These are phyloP conservation scores for Dissophora ornata DNA, from an alignment of 192 early-diverging fungal species.

Conservation along the genomic window DNA sequence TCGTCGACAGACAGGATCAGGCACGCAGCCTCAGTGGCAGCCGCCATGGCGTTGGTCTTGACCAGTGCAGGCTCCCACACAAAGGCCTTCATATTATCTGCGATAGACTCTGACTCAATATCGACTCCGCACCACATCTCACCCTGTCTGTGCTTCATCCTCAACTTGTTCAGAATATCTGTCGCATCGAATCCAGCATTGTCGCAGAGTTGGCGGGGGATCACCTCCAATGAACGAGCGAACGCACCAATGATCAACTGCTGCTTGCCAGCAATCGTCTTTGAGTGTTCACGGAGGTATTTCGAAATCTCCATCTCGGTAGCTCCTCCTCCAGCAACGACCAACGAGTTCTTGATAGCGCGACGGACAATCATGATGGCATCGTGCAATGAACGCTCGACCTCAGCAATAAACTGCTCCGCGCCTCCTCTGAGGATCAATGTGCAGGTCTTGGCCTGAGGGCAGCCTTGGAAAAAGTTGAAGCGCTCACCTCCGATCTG, in stretches of 20 bases:
- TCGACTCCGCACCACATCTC: conserved; percentile 93
- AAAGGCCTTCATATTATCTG: conserved; percentile 92
- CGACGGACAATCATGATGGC: conserved; percentile 99
- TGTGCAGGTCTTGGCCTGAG: conserved; percentile 94
- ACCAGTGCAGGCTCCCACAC: conserved; percentile 99
- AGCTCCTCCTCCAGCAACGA: conserved; percentile 98
- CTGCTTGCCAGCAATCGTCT: conserved; percentile 98
- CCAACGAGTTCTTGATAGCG: conserved; percentile 94
- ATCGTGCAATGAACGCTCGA: conserved; percentile 97
- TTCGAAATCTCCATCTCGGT: conserved; percentile 98
- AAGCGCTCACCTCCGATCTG: conserved; percentile 97
- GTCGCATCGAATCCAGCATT: conserved; percentile 99
- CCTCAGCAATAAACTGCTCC: conserved; percentile 99
- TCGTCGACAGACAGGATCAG: conserved; percentile 97
- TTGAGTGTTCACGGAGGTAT: conserved; percentile 91
- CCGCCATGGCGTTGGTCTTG: conserved; percentile 95
- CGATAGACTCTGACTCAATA: conserved; percentile 86
- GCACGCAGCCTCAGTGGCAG: conserved; percentile 96
- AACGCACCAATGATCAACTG: conserved; percentile 96
- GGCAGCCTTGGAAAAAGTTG: conserved; percentile 96
- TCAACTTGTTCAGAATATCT: conserved; percentile 96
- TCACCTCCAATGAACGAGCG: conserved; percentile 95
- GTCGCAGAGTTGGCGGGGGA: conserved; percentile 98
- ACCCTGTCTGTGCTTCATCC: conserved; percentile 89
- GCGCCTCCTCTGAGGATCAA: conserved; percentile 96